Conservation (phyloP, 164 flowering plant species). For the Paratinospora sagittata region DNA sequence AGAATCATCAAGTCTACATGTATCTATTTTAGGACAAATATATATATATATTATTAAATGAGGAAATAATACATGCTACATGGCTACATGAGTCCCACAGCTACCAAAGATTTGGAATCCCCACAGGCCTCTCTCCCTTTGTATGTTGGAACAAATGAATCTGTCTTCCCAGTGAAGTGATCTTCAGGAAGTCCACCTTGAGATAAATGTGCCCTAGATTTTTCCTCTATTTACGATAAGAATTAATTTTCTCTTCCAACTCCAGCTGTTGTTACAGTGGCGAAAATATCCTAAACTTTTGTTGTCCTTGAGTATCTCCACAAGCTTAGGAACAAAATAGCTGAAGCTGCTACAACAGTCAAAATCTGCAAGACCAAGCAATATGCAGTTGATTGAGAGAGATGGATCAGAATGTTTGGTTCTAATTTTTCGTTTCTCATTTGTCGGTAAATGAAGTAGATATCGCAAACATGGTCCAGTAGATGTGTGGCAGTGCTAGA, state of each 20-base stretch:
- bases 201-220: not conserved
- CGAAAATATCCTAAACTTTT: constrained; percentile 24
- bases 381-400: not conserved
- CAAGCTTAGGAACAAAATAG: constrained; percentile 40
- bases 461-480: not conserved
- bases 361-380: constrained; percentile 36
- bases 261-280: not conserved
- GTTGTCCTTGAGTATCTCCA: constrained; percentile 60
- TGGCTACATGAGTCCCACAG: not conserved
- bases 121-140: not conserved
- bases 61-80: not conserved
- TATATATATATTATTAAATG: not conserved
- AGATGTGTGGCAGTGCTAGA: not conserved
- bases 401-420: no score
- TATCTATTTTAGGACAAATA: not conserved
- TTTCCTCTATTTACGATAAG: not conserved
- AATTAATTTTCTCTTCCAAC: not conserved
- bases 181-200: not conserved
- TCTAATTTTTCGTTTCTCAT: no score
- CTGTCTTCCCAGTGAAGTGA: not conserved
- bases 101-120: not conserved
- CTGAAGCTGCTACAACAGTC: constrained; percentile 44
- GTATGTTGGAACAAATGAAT: not conserved
- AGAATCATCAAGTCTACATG: not conserved
- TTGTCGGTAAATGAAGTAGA: not conserved